phyloP scores from a whole-genome alignment of 2,329 filamentous ascomycete species.

The Talaromyces sp. region DNA sequence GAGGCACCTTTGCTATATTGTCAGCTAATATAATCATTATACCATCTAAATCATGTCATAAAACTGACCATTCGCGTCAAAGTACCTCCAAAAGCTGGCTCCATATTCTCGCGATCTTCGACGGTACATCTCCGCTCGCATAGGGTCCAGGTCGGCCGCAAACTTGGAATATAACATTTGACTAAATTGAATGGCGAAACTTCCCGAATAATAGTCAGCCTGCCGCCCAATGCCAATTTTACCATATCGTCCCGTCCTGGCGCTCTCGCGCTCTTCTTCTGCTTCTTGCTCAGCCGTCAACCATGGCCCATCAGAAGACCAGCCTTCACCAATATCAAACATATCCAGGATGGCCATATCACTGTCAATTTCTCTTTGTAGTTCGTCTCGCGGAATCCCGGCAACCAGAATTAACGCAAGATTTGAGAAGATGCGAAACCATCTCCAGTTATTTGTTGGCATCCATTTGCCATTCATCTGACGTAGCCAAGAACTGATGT shows the following conservation, averaged over 20 bases:
- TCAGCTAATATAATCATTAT: neutral
- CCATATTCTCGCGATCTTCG: neutral
- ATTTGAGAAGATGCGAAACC: slow-evolving; percentile 84
- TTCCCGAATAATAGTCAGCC: slow-evolving; percentile 83
- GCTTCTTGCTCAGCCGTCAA: neutral
- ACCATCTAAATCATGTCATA: neutral
- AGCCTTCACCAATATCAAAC: slow-evolving; percentile 78
- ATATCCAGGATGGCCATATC: slow-evolving; percentile 77
- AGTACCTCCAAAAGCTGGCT: neutral
- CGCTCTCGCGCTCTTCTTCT: neutral
- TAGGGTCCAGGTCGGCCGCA: slow-evolving; percentile 63
- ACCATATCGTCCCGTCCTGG: neutral
- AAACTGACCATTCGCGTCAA: neutral
- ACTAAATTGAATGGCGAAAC: slow-evolving; percentile 77
- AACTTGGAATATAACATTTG: slow-evolving; percentile 75
- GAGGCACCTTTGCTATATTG: slow-evolving; percentile 34
- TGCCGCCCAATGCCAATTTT: slow-evolving; percentile 59
- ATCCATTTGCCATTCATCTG: slow-evolving; percentile 77
- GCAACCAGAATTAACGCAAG: slow-evolving; percentile 54
- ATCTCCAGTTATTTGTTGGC: slow-evolving; percentile 70
- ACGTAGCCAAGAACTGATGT: slow-evolving; percentile 70
- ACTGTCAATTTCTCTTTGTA: slow-evolving; percentile 47
- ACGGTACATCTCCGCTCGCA: slow-evolving; percentile 22
- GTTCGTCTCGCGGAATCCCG: neutral
- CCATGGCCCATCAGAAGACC: slow-evolving; percentile 74